These are phyloP conservation scores for Termitomyces titanicus DNA, from an alignment of 768 basidiomycete genomes.

Conservation along the genomic window DNA sequence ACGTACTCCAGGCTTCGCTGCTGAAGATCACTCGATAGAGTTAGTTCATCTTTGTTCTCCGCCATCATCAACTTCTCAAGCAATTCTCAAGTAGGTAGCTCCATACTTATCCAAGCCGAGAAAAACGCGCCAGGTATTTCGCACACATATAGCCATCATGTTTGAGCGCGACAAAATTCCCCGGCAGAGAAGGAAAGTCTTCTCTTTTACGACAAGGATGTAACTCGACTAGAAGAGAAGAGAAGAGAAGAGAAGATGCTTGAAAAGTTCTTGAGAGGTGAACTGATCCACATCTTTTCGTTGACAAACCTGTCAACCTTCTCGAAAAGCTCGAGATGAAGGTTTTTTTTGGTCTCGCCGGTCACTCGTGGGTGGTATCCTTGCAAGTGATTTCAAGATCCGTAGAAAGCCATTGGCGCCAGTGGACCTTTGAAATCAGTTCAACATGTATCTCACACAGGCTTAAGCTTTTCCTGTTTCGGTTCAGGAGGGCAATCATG, in stretches of 20 bases:
- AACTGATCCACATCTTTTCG: conserved; percentile 39
- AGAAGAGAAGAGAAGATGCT: background rate
- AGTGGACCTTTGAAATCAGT: conserved; percentile 22
- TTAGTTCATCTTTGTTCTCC: too few species aligned
- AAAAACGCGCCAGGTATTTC: too few species aligned
- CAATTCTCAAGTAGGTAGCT: too few species aligned
- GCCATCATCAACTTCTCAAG: too few species aligned
- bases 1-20: too few species aligned
- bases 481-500: conserved; percentile 14
- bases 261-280: background rate
- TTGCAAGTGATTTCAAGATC: conserved; percentile 37
- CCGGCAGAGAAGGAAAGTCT: too few species aligned
- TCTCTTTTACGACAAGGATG: too few species aligned
- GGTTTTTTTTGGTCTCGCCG: conserved; percentile 38
- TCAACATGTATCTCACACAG: conserved; percentile 17
- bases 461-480: conserved; percentile 15
- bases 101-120: too few species aligned
- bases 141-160: too few species aligned
- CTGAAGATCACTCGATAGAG: too few species aligned
- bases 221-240: too few species aligned
- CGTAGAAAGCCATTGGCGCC: conserved; percentile 13
- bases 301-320: conserved; percentile 50
- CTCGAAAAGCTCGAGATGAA: conserved; percentile 36
- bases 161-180: too few species aligned
- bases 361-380: conserved; percentile 58